Base-by-base conservation (phyloP, 2,329 filamentous ascomycete species). In the Ceratocystis albifundus region DNA sequence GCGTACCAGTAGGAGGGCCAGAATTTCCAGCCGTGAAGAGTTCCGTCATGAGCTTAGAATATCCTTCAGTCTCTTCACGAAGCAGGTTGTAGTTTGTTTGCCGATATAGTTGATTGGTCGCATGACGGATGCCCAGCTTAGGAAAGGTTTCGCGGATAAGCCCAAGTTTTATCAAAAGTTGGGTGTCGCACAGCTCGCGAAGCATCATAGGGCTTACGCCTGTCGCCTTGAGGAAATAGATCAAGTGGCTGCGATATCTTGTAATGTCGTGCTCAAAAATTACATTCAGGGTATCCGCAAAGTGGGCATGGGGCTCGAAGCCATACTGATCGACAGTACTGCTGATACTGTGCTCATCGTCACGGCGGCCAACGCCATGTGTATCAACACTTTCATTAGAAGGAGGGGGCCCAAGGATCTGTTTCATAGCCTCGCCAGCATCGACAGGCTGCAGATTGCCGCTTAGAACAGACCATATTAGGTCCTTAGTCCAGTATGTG, bases 1-100 rank as follows among this genome's bases (percentile, higher is more conserved):
- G 82, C 69, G 90, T 88, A 65, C 84, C 84, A 1, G 85, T 85
- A n/a, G 88, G 87, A 25, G 86, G 85, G 65, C 88, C 85, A 69
- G 83, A 85, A 71, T 86, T 87, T 71, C 88, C 90, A 0, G 89
- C 95, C 6, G 90, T 93, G 75, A 96, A 99, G 41, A 97, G 86
- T 74, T 99, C 94, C 0, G 93, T 96, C 68, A 96, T 86, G 61
- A 99, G 84, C 75, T 99, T 99, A 0, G 94, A 92, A 74, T 96
- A 99, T 50, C 95, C 94, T 76, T 99, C 94, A 0, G 90, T 90
- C 76, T 99, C 94, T 77, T 99, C 94, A 57, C 94, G 87, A 22
- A 99, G 79, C 6, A 99, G 79, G 72, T 99, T 99, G 79, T 96
- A 97, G 75, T 96, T 97, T 15, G 93, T 90, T 76, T 97, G 94